A percentile compares a stretch with the other conserved stretches of the same genome.
Evolutionary conservation across 257 asterid species (phyloP).

Genomic region (Pogostemon cablin): DNA sequence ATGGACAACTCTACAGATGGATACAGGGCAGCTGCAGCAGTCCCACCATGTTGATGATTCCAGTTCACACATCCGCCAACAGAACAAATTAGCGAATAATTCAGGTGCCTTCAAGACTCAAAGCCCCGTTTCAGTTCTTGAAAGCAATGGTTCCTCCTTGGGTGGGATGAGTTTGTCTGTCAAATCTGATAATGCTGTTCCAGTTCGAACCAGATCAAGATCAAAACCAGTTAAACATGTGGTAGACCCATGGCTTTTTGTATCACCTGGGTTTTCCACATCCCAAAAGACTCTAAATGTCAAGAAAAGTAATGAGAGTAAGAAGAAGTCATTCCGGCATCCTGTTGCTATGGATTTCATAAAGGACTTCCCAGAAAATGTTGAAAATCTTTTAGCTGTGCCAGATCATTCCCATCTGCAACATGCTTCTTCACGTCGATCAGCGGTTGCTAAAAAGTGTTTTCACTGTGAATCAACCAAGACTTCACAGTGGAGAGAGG

Average conservation of each 20-base stretch:
- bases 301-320: slow-evolving; percentile 38
- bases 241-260: slow-evolving; percentile 52
- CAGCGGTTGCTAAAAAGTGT: slow-evolving; percentile 49
- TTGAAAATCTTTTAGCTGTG: background rate
- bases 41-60: slow-evolving; percentile 31
- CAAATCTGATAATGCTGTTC: slow-evolving; percentile 42
- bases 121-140: slow-evolving; percentile 80
- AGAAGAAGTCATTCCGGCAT: slow-evolving; percentile 32
- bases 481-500: slow-evolving; percentile 88
- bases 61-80: slow-evolving; percentile 20
- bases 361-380: slow-evolving; percentile 1
- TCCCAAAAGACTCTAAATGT: slow-evolving; percentile 39
- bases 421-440: slow-evolving; percentile 19
- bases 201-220: slow-evolving; percentile 63
- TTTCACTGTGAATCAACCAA: slow-evolving; percentile 69
- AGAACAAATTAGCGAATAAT: slow-evolving; percentile 37
- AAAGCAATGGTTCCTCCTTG: slow-evolving; percentile 55
- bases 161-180: slow-evolving; percentile 40
- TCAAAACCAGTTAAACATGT: slow-evolving; percentile 57
- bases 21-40: slow-evolving; percentile 33
- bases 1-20: slow-evolving; percentile 32
- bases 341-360: slow-evolving; percentile 24
- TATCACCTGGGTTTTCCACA: slow-evolving; percentile 41
- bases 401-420: background rate
- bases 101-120: slow-evolving; percentile 51